Base-by-base conservation (phyloP, 305 asterid species). In the Andrographis paniculata region DNA sequence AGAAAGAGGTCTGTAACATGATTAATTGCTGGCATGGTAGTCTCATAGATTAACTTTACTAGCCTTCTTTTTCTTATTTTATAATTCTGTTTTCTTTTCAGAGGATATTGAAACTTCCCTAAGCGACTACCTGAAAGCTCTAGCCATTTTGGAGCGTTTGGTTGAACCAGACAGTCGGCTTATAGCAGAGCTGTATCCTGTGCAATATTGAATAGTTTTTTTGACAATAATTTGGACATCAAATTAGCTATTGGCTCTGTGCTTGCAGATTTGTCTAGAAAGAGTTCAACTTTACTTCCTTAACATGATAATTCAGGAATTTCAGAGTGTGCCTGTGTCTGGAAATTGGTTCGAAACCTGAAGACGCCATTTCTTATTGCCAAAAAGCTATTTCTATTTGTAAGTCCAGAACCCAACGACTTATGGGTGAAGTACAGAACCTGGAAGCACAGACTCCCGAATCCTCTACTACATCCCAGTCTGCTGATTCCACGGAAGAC, bases 61-160 rank as follows among this genome's bases (percentile, higher is more conserved):
- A 45, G 17, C 15, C 30, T 38, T 55, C 78, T 69, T 60, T 75
- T 14, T 24, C 27, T 45, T 37, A 42, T 17, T 9, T 14, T 9
- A 17, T 44, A 33, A 15, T 50, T 35, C 43, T 18, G 54, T 53
- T 81, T 60, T 57, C 75, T 70, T 20, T 14, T 23, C 73, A 89
- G 96, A 86, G 95, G 98, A 89, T 70, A 76, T 80, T 35, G 95
- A 89, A 61, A 89, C 94, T 59, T 89, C 95, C 14, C 69, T 74
- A 47, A 59, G 82, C 55, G 96, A 89, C 76, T 89, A 89, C 79
- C 73, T 80, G 63, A 89, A 80, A 69, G 82, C 95, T 36, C 67
- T 89, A 20, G 73, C 81, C 60, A 80, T 82, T 58, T 63, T 89
- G 92, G 83, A 80, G 73, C 72, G 68, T 41, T 60, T 86, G 50